Evolutionary conservation across 2,329 filamentous ascomycete genomes (phyloP), one percentile per base, ranked within the genome.

Genomic region (Aureobasidium sp.): DNA sequence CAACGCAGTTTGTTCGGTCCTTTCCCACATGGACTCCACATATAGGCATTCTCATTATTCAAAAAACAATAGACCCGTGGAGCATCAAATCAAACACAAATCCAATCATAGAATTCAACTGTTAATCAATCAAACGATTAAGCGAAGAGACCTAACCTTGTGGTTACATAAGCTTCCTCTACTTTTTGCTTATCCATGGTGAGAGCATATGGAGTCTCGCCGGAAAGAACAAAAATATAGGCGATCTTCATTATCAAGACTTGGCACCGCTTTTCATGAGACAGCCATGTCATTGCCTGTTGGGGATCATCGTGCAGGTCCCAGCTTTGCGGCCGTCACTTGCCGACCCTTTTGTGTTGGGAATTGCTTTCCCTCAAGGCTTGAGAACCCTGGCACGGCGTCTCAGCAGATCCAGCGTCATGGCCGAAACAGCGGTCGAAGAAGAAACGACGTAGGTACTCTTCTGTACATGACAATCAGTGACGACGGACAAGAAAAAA

Each of bases 201-300:
- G 37, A 51, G 32, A 25, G 42, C 11, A 37, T 39, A 34, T 34
- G 5, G 51, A 32, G 25, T 30, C 27, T 37, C 37, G 51, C 27
- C 14, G n/a, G 27, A 54, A 42, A 30, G 37, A 16, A 36, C 14
- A 16, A 53, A 14, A 54, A 54, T 42, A n/a, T 25, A 39, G 54
- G 3, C 41, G 54, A 58, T 58, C 54, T 47, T 58, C 54, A 48
- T 58, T 41, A 45, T 58, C 13, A n/a, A 32, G 21, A 7, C 54
- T 58, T 58, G 54, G 54, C 54, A 25, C 54, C 14, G 41, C 42
- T 58, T 42, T 44, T 25, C 37, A 21, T 57, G 54, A 58, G 54
- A 58, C 54, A 58, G 42, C 54, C 54, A 58, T 58, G 54, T 47
- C 54, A 58, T 47, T 47, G 54, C 42, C 42, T 29, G 42, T 45